These are phyloP conservation scores for Macrophomina phaseolina DNA, from an alignment of 2,329 filamentous ascomycete genomes.

Conservation along the genomic window DNA sequence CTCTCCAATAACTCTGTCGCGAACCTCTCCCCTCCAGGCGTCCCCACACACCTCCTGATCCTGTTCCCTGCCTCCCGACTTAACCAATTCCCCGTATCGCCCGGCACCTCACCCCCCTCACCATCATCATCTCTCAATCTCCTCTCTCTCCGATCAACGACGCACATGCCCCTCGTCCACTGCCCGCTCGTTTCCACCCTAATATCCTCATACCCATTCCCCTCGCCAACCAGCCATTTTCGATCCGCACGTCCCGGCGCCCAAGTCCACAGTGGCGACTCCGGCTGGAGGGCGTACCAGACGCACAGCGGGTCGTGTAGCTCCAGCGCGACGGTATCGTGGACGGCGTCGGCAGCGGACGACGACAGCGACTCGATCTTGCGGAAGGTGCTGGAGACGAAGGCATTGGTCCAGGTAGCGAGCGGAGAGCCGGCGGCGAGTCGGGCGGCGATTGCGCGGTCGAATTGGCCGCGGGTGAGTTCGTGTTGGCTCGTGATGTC, in stretches of 20 bases:
- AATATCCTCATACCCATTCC: constrained; percentile 71
- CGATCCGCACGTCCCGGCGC: not conserved
- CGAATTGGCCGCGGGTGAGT: constrained; percentile 49
- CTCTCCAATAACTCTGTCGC: constrained; percentile 68
- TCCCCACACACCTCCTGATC: constrained; percentile 72
- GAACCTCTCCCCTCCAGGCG: constrained; percentile 72
- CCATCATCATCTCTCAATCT: constrained; percentile 53
- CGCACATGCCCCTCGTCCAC: constrained; percentile 92
- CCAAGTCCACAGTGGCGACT: not conserved
- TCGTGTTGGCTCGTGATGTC: constrained; percentile 54
- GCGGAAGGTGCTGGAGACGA: constrained; percentile 52
- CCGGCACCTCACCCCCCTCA: constrained; percentile 59
- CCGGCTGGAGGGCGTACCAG: constrained; percentile 39
- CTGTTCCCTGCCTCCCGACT: constrained; percentile 77
- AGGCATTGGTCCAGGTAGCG: constrained; percentile 52
- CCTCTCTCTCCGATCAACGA: constrained; percentile 74
- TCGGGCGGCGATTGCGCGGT: constrained; percentile 36
- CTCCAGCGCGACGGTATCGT: constrained; percentile 47
- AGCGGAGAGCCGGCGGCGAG: constrained; percentile 45
- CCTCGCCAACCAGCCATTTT: constrained; percentile 27
- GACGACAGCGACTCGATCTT: constrained; percentile 49
- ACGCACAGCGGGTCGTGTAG: constrained; percentile 55
- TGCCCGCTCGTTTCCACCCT: constrained; percentile 88
- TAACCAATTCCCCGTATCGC: constrained; percentile 79
- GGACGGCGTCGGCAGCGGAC: constrained; percentile 40